Percentiles rank a stretch among this genome's conserved stretches.
Conservation (phyloP, 495 filamentous ascomycete species). For the Aspergillus asperescens region DNA sequence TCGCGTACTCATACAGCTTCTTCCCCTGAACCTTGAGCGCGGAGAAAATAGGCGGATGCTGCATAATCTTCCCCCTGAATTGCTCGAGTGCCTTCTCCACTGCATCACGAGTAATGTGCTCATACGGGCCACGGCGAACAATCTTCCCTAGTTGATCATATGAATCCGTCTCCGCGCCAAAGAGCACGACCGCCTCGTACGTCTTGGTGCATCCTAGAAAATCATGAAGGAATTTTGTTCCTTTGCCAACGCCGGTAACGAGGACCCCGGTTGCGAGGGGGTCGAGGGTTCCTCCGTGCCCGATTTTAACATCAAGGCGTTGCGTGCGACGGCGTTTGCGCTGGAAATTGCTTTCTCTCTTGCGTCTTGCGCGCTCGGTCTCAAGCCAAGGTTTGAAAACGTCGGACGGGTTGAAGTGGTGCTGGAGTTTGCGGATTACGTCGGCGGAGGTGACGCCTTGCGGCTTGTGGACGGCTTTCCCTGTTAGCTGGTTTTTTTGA, state of each 20-base stretch:
- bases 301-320: slow-evolving; percentile 76
- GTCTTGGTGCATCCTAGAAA: slow-evolving; percentile 87
- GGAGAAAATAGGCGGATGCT: slow-evolving; percentile 89
- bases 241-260: slow-evolving; percentile 78
- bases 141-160: slow-evolving; percentile 85
- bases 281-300: slow-evolving; percentile 93
- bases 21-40: slow-evolving; percentile 88
- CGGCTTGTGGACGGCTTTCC: slow-evolving; percentile 80
- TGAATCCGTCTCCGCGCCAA: slow-evolving; percentile 87
- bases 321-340: slow-evolving; percentile 49
- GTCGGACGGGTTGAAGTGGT: slow-evolving; percentile 71
- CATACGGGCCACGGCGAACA: slow-evolving; percentile 63
- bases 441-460: slow-evolving; percentile 76
- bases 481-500: neutral
- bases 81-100: slow-evolving; percentile 70
- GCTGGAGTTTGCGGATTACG: slow-evolving; percentile 77
- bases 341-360: slow-evolving; percentile 50
- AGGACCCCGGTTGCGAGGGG: slow-evolving; percentile 91
- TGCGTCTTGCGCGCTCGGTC: slow-evolving; percentile 47
- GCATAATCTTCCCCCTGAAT: slow-evolving; percentile 84
- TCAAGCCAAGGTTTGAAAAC: slow-evolving; percentile 71
- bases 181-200: slow-evolving; percentile 84
- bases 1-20: slow-evolving; percentile 89
- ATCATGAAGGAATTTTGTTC: slow-evolving; percentile 71
- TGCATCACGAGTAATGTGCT: slow-evolving; percentile 68